phyloP scores from a whole-genome alignment of 2,329 filamentous ascomycete species.

The Colletotrichum tanaceti region DNA sequence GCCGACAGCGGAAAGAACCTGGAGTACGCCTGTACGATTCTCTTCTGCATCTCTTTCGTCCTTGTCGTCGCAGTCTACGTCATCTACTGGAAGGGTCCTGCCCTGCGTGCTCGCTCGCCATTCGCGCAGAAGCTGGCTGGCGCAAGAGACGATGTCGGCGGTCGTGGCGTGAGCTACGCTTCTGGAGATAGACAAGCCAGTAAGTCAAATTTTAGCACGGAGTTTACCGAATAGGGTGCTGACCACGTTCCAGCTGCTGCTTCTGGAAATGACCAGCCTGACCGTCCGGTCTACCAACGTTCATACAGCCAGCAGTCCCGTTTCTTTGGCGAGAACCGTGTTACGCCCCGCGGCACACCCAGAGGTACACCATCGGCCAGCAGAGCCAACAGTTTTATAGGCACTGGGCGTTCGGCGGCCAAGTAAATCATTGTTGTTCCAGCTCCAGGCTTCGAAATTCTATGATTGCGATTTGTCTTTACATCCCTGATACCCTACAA shows the following conservation, averaged over 20 bases:
- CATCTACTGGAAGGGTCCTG: constrained; percentile 74
- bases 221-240: constrained; percentile 14
- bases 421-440: neutral
- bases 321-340: constrained; percentile 56
- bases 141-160: constrained; percentile 45
- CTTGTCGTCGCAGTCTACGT: constrained; percentile 73
- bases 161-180: constrained; percentile 6
- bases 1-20: constrained; percentile 60
- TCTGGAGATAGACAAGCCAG: constrained; percentile 10
- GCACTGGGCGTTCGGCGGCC: neutral
- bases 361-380: constrained; percentile 53
- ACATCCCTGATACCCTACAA: constrained; percentile 9
- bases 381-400: constrained; percentile 42
- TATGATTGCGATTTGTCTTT: neutral
- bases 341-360: constrained; percentile 53
- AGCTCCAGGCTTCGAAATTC: neutral
- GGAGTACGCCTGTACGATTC: constrained; percentile 71
- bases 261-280: constrained; percentile 43
- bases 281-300: constrained; percentile 20
- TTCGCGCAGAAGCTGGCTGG: constrained; percentile 73
- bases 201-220: neutral
- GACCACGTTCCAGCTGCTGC: constrained; percentile 18
- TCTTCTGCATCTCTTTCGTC: constrained; percentile 70
- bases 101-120: constrained; percentile 68
- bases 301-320: constrained; percentile 54